Base-by-base conservation (phyloP, 768 basidiomycete species). In the Hericium erinaceus region DNA sequence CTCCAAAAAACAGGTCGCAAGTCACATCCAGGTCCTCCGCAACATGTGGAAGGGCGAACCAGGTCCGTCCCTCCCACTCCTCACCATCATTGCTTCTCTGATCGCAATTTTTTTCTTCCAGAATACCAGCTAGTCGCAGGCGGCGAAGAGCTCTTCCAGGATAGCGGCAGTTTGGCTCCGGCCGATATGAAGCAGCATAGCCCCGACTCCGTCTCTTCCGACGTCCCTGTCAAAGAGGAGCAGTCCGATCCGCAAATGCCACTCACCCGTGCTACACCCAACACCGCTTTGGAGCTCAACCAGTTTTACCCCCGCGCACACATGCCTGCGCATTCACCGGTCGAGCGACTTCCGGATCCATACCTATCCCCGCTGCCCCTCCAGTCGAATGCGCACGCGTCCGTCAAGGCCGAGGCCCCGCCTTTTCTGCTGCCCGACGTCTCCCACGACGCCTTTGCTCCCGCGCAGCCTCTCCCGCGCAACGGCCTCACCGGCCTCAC, bases 41-140 rank as follows among this genome's bases (percentile, higher is more conserved):
- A 91, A 91, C 67, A 91, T 91, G 89, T 90, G 87, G 88, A 89
- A 89, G 68, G 89, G 87, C 22, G 82, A 87, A 58, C 78, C 83
- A 75, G 84, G 89, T 87, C 58, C 38, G 74, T 63, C 16, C 28
- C n/a, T 41, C 39, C 7, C 54, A 41, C 49, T 52, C 37, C 59
- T 39, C 13, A 28, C 18, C 0, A 51, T 13, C 39, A 28, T 13
- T 57, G 64, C 55, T 63, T 22, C 54, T 28, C 54, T 62, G 37
- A 63, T 60, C 64, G 16, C 38, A 38, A 18, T 28, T 65, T 57
- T 54, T 33, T 33, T 33, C 33, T 39, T 46, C 1, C 64, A 89
- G 88, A 89, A 64, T 89, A 82, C 65, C 81, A 85, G 65, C 80
- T 90, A 54, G 88, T 90, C 58, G 88, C 88, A 9, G 88, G 88